A percentile compares a stretch with the other conserved stretches of the same genome.
Conservation (phyloP, 1,284 basidiomycete species). For the Pseudozyma flocculosa region DNA sequence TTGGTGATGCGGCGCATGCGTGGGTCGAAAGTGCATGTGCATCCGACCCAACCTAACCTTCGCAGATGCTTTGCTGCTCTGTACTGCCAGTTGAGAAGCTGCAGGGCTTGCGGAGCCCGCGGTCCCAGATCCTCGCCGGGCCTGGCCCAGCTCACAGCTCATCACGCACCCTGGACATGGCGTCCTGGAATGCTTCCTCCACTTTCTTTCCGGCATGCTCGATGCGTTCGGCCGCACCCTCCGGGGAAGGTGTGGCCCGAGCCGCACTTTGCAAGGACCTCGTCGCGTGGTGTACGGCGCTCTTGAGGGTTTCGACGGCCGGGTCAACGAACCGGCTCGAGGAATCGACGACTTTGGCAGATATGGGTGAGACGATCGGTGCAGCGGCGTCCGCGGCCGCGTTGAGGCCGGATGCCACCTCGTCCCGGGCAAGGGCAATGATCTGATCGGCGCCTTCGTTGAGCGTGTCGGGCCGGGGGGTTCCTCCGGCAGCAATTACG, state of each 20-base stretch:
- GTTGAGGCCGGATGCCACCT: background rate
- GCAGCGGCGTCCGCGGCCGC: background rate
- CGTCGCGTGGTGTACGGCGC: background rate
- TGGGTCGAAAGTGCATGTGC: too few relatives aligned
- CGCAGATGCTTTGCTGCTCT: too few relatives aligned
- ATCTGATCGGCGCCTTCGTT: constrained; percentile 15
- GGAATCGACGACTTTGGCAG: background rate
- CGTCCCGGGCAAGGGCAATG: background rate
- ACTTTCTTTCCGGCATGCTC: background rate
- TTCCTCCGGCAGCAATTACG: constrained; percentile 6
- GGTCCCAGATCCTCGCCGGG: too few relatives aligned
- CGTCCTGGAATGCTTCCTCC: background rate
- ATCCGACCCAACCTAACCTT: too few relatives aligned
- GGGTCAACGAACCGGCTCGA: background rate
- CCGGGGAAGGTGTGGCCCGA: background rate
- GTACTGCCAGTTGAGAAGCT: too few relatives aligned
- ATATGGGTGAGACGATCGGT: background rate
- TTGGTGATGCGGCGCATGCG: too few relatives aligned
- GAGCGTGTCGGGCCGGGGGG: constrained; percentile 14
- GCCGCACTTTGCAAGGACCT: background rate
- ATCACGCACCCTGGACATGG: constrained; percentile 7
- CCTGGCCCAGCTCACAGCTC: too few relatives aligned
- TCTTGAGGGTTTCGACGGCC: background rate
- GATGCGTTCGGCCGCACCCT: background rate
- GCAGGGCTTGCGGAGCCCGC: too few relatives aligned